Percentiles rank a stretch among this genome's conserved stretches.
These are phyloP conservation scores for Smithsoniella earleae DNA, from an alignment of 163 green algal genomes.

Conservation along the genomic window DNA sequence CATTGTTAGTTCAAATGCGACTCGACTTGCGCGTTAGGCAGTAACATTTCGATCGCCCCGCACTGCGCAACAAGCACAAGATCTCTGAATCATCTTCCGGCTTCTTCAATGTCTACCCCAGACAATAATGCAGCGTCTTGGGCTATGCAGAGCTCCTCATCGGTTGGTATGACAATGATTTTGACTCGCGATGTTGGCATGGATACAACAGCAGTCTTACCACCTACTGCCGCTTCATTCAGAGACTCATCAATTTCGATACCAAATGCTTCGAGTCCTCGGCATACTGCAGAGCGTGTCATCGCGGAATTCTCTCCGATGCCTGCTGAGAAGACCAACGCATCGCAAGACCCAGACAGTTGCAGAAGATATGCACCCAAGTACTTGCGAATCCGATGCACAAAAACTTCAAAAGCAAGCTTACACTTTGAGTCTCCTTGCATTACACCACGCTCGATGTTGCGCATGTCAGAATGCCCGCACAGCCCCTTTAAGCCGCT, in stretches of 20 bases:
- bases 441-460: constrained; percentile 41
- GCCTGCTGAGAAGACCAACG: constrained; percentile 66
- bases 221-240: constrained; percentile 51
- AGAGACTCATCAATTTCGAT: constrained; percentile 53
- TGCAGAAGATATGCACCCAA: constrained; percentile 67
- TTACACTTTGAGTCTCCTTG: constrained; percentile 33
- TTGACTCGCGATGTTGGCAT: constrained; percentile 31
- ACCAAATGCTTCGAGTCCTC: constrained; percentile 47
- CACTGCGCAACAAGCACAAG: too few species aligned
- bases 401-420: constrained; percentile 52
- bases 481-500: constrained; percentile 73
- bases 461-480: constrained; percentile 58
- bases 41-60: too few species aligned
- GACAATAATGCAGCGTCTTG: too few species aligned
- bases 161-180: constrained; percentile 75
- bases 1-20: too few species aligned
- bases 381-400: constrained; percentile 77
- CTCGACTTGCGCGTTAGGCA: too few species aligned
- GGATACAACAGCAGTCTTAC: constrained; percentile 32
- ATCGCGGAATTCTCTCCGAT: constrained; percentile 40
- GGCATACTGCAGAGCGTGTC: constrained; percentile 42
- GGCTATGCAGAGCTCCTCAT: too few species aligned
- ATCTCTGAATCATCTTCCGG: too few species aligned
- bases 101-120: too few species aligned
- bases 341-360: constrained; percentile 60